phyloP scores from a whole-genome alignment of 345 rosid genomes.

The Linum trigynum region DNA sequence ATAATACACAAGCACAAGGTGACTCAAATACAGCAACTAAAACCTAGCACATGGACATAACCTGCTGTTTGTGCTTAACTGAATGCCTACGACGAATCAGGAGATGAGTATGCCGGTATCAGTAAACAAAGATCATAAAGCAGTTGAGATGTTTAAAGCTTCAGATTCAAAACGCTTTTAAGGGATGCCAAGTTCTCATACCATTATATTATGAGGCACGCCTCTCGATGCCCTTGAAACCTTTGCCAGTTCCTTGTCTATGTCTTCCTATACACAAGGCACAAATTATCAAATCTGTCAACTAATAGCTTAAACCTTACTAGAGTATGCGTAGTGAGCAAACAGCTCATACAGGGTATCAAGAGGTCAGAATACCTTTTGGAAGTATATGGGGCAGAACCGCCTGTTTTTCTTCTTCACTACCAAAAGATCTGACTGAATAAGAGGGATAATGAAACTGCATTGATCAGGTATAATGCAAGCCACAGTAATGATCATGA shows the following conservation, averaged over 20 bases:
- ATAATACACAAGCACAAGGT: neutral
- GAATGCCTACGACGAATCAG: neutral
- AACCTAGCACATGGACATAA: neutral
- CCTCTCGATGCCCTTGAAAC: slow-evolving; percentile 57
- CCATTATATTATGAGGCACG: slow-evolving; percentile 79
- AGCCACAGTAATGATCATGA: neutral
- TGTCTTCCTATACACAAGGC: slow-evolving; percentile 53
- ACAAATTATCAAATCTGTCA: slow-evolving; percentile 4
- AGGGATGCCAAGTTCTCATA: slow-evolving; percentile 18
- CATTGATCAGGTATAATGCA: neutral
- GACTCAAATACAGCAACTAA: neutral
- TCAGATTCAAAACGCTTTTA: neutral
- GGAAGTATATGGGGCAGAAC: slow-evolving; percentile 85
- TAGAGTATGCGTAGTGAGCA: neutral
- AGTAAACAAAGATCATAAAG: too few species aligned
- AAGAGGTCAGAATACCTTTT: slow-evolving; percentile 46
- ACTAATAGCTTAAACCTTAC: neutral
- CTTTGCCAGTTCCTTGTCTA: slow-evolving; percentile 72
- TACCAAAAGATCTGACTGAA: slow-evolving; percentile 85
- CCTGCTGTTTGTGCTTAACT: neutral
- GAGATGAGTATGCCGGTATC: neutral
- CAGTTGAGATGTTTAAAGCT: neutral
- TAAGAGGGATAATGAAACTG: slow-evolving; percentile 6
- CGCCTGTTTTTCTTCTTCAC: slow-evolving; percentile 76
- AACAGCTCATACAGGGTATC: slow-evolving; percentile 10